Evolutionary conservation across 192 early-diverging fungal species (phyloP), one percentile per base, ranked within the genome.

Genomic region (Diversispora epigaea): DNA sequence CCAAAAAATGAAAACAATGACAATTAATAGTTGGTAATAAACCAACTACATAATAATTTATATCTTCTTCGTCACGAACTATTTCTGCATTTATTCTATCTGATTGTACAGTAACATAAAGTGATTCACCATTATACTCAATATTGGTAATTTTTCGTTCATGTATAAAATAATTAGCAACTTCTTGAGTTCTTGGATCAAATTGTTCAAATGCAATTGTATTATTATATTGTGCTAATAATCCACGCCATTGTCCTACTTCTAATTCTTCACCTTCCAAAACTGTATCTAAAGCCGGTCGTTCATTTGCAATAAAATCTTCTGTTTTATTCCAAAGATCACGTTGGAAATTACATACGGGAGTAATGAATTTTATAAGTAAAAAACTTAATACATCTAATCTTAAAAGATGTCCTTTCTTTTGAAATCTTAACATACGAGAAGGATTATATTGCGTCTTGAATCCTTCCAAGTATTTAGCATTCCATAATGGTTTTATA

Each of bases 391-490:
- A 64, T n/a, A n/a, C 62, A 44, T 64, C 62, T n/a, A 64, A 44
- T n/a, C 62, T 25, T 19, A 64, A 44, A 25, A 64, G 0, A 4
- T 64, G 62, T n/a, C 62, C 62, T 44, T 43, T 64, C 43, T 40
- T 25, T 8, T 64, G 62, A 64, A 64, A 64, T 44, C 62, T 64
- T 64, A 64, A 40, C 40, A 64, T 64, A 17, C 62, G 62, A 41
- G 39, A n/a, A 41, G 62, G 17, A 41, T 64, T 64, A n/a, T 41
- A 64, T 17, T 64, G 62, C 2, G 17, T 64, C 8, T n/a, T 11
- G 17, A 64, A 43, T 41, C 62, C 62, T 44, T 64, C 62, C 15
- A 32, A 15, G 17, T 44, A 64, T 3, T 44, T 17, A n/a, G 41
- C 2, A 0, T 17, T 41, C 62, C 62, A 64, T 43, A 40, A 17